Percentiles rank a stretch among this genome's conserved stretches.
These are phyloP conservation scores for Yarrowia sp. DNA, from an alignment of 805 yeast genomes.

Conservation along the genomic window DNA sequence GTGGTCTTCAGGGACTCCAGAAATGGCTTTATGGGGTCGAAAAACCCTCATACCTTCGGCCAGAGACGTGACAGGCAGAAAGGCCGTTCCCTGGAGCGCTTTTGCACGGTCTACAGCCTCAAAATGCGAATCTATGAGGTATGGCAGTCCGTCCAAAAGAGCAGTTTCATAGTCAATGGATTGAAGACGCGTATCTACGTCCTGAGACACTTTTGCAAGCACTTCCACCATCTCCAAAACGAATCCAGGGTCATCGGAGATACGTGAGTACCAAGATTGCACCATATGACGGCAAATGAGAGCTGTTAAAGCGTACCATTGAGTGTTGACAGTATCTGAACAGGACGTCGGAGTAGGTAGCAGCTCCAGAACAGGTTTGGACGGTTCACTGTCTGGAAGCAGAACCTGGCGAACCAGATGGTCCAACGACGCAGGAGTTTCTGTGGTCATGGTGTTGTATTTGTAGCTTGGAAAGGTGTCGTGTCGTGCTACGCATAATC, in stretches of 20 bases:
- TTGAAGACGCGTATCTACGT: slow-evolving; percentile 38
- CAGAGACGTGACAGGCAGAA: slow-evolving; percentile 37
- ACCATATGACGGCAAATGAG: slow-evolving; percentile 48
- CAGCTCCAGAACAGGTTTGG: background rate
- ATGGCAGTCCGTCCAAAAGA: slow-evolving; percentile 47
- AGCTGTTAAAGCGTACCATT: slow-evolving; percentile 48
- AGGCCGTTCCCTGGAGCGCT: slow-evolving; percentile 36
- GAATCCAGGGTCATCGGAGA: slow-evolving; percentile 46
- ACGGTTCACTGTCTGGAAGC: slow-evolving; percentile 1
- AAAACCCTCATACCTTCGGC: slow-evolving; percentile 40
- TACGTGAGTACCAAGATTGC: slow-evolving; percentile 44
- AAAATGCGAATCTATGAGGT: slow-evolving; percentile 43
- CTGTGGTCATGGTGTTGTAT: background rate
- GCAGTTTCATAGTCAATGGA: slow-evolving; percentile 40
- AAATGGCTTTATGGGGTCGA: slow-evolving; percentile 40
- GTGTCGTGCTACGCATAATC: background rate
- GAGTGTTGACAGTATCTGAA: slow-evolving; percentile 43
- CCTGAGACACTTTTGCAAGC: slow-evolving; percentile 43
- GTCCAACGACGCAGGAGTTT: background rate
- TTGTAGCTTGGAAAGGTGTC: background rate
- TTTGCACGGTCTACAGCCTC: slow-evolving; percentile 32
- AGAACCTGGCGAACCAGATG: slow-evolving; percentile 18
- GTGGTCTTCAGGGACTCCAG: slow-evolving; percentile 31
- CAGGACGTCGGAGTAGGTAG: background rate
- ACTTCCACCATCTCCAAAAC: slow-evolving; percentile 42